A percentile compares a stretch with the other conserved stretches of the same genome.
phyloP scores from a whole-genome alignment of 495 filamentous ascomycete genomes.

The Penicillium atrosanguineum region DNA sequence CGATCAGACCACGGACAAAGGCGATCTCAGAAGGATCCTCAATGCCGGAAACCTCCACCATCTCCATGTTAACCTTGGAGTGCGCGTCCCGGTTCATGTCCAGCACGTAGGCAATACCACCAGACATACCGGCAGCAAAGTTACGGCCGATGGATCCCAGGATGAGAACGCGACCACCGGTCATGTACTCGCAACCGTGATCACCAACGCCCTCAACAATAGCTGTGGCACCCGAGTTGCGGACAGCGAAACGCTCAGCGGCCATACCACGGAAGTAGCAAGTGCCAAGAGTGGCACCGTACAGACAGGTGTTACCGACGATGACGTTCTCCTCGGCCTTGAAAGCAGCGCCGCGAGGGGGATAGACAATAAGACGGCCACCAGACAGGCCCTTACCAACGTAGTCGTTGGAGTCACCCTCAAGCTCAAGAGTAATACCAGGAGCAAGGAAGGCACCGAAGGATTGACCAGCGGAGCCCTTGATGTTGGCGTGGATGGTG shows the following conservation, averaged over 20 bases:
- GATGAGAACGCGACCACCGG: slow-evolving; percentile 87
- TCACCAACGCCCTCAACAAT: slow-evolving; percentile 98
- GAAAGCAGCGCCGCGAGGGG: slow-evolving; percentile 87
- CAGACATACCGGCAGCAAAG: slow-evolving; percentile 99
- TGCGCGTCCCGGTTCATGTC: slow-evolving; percentile 91
- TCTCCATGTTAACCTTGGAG: slow-evolving; percentile 95
- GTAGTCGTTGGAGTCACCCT: slow-evolving; percentile 98
- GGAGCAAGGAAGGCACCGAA: slow-evolving; percentile 96
- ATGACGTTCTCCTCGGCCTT: slow-evolving; percentile 98
- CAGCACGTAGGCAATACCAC: slow-evolving; percentile 95
- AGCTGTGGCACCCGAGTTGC: slow-evolving; percentile 95
- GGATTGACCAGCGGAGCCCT: slow-evolving; percentile 97
- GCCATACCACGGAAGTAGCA: slow-evolving; percentile 98
- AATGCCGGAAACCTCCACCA: slow-evolving; percentile 90
- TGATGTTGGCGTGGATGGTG: slow-evolving; percentile 95
- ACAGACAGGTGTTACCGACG: slow-evolving; percentile 95
- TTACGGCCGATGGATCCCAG: slow-evolving; percentile 95
- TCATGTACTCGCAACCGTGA: slow-evolving; percentile 99
- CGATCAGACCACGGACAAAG: slow-evolving; percentile 88
- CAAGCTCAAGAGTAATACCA: slow-evolving; percentile 93
- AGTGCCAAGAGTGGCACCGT: slow-evolving; percentile 89
- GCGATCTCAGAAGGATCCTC: slow-evolving; percentile 93
- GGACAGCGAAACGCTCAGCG: slow-evolving; percentile 96
- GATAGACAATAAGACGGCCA: slow-evolving; percentile 94
- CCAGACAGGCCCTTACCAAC: slow-evolving; percentile 97